Evolutionary conservation across 2,329 filamentous ascomycete species (phyloP).

Genomic region (Neonectria neomacrospora): DNA sequence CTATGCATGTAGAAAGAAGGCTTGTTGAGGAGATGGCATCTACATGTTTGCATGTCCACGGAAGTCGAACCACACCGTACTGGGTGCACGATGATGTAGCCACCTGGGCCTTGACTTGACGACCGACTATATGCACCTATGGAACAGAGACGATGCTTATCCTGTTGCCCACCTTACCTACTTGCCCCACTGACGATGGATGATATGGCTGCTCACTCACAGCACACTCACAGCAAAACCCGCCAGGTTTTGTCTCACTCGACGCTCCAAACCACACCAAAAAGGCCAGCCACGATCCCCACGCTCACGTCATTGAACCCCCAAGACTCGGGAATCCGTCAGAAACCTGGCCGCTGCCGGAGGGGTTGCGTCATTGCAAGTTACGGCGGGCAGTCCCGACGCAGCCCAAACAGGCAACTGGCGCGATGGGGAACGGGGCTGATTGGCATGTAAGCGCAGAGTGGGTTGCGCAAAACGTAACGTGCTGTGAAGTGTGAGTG

Average conservation of each 20-base stretch:
- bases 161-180: background rate
- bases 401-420: slow-evolving; percentile 21
- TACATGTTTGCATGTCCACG: background rate
- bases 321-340: slow-evolving; percentile 2
- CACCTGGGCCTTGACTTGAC: background rate
- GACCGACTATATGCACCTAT: background rate
- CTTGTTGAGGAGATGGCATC: background rate
- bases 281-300: background rate
- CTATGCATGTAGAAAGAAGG: too few relatives aligned
- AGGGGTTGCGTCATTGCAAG: slow-evolving; percentile 24
- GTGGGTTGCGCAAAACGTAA: slow-evolving; percentile 24
- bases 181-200: background rate
- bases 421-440: background rate
- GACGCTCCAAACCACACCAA: background rate
- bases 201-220: background rate
- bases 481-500: slow-evolving; percentile 10
- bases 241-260: background rate
- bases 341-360: slow-evolving; percentile 16
- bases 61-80: too few relatives aligned
- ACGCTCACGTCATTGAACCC: slow-evolving; percentile 20
- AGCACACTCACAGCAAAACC: background rate
- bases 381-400: slow-evolving; percentile 9
- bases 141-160: background rate
- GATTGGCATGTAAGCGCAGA: slow-evolving; percentile 5
- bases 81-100: background rate